phyloP scores from a whole-genome alignment of 495 filamentous ascomycete genomes.

The Pyrenula aspistea region DNA sequence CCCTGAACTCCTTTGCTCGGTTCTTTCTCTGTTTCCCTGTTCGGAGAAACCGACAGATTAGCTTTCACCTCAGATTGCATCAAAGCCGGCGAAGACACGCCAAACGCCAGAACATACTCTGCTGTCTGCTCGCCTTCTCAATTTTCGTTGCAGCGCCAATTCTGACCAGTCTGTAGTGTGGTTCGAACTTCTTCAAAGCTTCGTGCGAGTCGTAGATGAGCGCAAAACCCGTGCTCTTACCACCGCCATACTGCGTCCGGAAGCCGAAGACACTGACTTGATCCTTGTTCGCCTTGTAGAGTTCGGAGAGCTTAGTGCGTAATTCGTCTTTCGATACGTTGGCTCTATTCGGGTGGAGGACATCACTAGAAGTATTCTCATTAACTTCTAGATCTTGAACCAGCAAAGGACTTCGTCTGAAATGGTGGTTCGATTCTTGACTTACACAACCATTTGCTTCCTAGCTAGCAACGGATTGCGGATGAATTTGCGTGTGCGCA shows the following conservation, averaged over 20 bases:
- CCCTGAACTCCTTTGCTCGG: slow-evolving; percentile 94
- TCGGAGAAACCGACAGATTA: background rate
- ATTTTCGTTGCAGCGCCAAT: slow-evolving; percentile 83
- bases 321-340: slow-evolving; percentile 99
- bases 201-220: slow-evolving; percentile 95
- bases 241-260: slow-evolving; percentile 96
- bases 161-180: slow-evolving; percentile 88
- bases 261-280: slow-evolving; percentile 95
- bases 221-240: slow-evolving; percentile 98
- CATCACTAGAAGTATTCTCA: slow-evolving; percentile 52
- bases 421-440: slow-evolving; percentile 9
- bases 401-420: background rate
- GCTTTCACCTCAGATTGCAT: background rate
- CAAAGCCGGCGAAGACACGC: background rate
- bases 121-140: slow-evolving; percentile 93
- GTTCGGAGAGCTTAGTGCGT: slow-evolving; percentile 80
- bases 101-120: slow-evolving; percentile 62
- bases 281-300: slow-evolving; percentile 97
- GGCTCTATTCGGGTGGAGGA: slow-evolving; percentile 96
- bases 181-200: slow-evolving; percentile 99
- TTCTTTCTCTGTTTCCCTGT: slow-evolving; percentile 99
- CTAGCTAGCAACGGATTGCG: slow-evolving; percentile 95
- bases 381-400: background rate
- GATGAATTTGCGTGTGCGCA: slow-evolving; percentile 99
- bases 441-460: slow-evolving; percentile 99